Evolutionary conservation across 2,329 filamentous ascomycete genomes (phyloP).

Genomic region (Hansfordia pulvinata): DNA sequence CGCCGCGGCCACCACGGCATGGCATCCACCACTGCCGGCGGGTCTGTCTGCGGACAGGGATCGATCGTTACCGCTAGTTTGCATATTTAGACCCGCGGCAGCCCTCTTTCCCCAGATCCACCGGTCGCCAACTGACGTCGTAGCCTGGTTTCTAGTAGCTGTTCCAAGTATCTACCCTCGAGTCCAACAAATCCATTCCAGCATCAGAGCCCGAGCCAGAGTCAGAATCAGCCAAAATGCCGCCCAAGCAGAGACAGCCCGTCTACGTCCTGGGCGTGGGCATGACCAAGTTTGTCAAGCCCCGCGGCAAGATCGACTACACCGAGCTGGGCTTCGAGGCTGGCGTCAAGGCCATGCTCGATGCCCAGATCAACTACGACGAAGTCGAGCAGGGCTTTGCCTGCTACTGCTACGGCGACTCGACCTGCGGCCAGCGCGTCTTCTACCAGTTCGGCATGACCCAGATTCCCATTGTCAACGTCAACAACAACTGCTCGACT

Average conservation of each 20-base stretch:
- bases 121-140: too few species aligned
- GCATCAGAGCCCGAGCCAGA: too few species aligned
- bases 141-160: too few species aligned
- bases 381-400: constrained; percentile 89
- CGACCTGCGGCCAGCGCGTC: constrained; percentile 86
- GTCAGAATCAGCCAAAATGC: constrained; percentile 25
- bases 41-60: too few species aligned
- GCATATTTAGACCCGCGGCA: too few species aligned
- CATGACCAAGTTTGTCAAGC: constrained; percentile 99
- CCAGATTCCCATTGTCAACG: constrained; percentile 89
- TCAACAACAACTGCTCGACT: constrained; percentile 97
- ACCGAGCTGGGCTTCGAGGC: constrained; percentile 90
- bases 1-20: too few species aligned
- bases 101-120: too few species aligned
- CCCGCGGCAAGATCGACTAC: constrained; percentile 85
- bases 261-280: constrained; percentile 91
- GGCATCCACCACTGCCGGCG: too few species aligned
- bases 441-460: constrained; percentile 99
- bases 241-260: constrained; percentile 34
- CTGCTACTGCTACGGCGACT: constrained; percentile 98
- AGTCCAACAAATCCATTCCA: too few species aligned
- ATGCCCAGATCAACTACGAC: constrained; percentile 88
- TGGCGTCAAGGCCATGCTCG: constrained; percentile 72
- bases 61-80: too few species aligned
- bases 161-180: too few species aligned